Evolutionary conservation across 2,329 filamentous ascomycete genomes (phyloP), one percentile per base, ranked within the genome.

Genomic region (Cercospora citrullina): DNA sequence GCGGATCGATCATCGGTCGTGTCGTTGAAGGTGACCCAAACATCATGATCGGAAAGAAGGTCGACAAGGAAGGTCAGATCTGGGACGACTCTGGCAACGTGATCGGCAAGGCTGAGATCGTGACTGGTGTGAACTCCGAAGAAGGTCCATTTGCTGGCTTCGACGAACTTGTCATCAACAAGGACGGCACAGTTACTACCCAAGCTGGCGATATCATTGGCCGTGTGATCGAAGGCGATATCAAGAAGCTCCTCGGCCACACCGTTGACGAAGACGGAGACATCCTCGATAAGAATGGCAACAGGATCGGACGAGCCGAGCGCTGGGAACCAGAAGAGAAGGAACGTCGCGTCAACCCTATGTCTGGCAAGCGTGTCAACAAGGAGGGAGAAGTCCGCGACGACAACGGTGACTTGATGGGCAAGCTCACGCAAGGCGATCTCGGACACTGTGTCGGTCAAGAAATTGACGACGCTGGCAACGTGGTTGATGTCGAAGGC

Each of bases 1-100:
- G 83, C 67, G 87, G 87, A n/a, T 82, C 81, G 30, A 84, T 88
- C 73, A 81, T 87, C 63, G 87, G 87, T 51, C 85, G 84, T 60
- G 83, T 89, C 64, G 78, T 81, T 65, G 86, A 87, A 66, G 87
- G 87, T 45, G 86, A 89, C 67, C 79, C 83, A 53, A 81, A 83
- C 71, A 83, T 82, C 67, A 81, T 89, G 73, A 81, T 87, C 60
- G 87, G 87, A 70, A 85, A 86, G 77, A 89, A 87, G 81, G 87
- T 88, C 59, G 87, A 89, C 68, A 86, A 85, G 60, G 78, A 87
- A 77, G 87, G 87, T 57, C 86, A 89, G 75, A 86, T 89, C 77
- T 89, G 87, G 87, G 86, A 87, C 75, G 87, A 88, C 69, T 81
- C 85, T 68, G 87, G 87, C 66, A 87, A 88, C 69, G 83, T 89